These are phyloP conservation scores for Phyllosticta citriasiana DNA, from an alignment of 2,329 filamentous ascomycete genomes.

Conservation along the genomic window DNA sequence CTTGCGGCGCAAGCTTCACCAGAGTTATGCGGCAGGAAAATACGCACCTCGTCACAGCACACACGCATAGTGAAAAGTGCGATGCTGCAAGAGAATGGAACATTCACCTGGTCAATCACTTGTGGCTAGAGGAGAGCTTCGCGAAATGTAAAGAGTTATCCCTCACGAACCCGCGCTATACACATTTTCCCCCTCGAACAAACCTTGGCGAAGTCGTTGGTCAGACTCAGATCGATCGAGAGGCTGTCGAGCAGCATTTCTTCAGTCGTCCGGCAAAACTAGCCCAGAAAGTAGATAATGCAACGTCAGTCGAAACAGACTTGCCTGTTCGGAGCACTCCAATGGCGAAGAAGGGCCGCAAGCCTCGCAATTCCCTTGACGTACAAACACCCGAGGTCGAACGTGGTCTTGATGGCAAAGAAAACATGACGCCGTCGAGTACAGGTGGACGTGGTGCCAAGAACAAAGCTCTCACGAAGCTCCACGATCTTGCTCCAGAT, in stretches of 20 bases:
- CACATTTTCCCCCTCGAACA: conserved; percentile 75
- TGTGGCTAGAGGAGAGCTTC: conserved; percentile 97
- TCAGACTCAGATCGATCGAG: conserved; percentile 71
- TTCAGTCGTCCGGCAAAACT: conserved; percentile 17
- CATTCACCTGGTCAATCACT: conserved; percentile 80
- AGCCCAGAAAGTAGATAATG: background rate
- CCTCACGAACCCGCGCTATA: conserved; percentile 65
- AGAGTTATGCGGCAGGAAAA: conserved; percentile 94
- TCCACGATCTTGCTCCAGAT: conserved; percentile 72
- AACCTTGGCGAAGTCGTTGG: conserved; percentile 91
- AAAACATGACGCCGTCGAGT: conserved; percentile 72
- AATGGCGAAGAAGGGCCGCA: conserved; percentile 19
- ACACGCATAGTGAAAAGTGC: conserved; percentile 84
- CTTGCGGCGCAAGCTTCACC: conserved; percentile 78
- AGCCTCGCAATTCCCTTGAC: conserved; percentile 14
- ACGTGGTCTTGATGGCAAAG: conserved; percentile 51
- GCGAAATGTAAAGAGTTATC: conserved; percentile 72
- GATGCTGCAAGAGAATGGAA: conserved; percentile 88
- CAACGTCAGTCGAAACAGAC: conserved; percentile 5
- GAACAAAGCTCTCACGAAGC: conserved; percentile 63
- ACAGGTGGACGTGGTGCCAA: conserved; percentile 81
- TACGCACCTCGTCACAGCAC: conserved; percentile 88
- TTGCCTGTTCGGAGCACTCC: conserved; percentile 19
- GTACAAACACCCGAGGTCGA: conserved; percentile 43
- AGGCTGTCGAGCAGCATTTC: conserved; percentile 46